Base-by-base conservation (phyloP, 805 yeast species). In the Saturnispora besseyi region DNA sequence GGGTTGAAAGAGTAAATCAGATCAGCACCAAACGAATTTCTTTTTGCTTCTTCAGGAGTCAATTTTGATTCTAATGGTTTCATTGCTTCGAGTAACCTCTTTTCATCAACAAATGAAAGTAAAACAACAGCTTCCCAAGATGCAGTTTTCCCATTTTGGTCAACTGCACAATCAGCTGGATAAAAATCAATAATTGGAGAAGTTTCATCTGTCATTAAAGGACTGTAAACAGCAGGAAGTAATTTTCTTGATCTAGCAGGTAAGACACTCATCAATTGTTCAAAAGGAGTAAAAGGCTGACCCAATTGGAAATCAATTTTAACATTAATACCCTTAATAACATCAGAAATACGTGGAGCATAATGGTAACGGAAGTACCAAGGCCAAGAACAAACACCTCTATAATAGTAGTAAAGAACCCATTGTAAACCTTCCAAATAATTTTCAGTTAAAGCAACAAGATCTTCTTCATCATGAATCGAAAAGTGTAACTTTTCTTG, bases 101-200 rank as follows among this genome's bases (percentile, higher is more conserved):
- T 67, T 60, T 85, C 88, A 57, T 93, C 97, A 43, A 93, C 97
- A 73, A 93, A 93, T 5, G 95, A 82, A 51, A 93, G 76, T 59
- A 87, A 76, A 6, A 93, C 96, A 50, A 93, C 96, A 10, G 97
- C 97, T 69, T 93, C 98, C 99, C 99, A 93, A 45, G 88, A 84
- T 2, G 93, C 95, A 49, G 89, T 87, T 64, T 93, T 93, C 41
- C 98, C 99, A 63, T 93, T 93, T 77, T 81, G 75, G 69, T 93
- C 99, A 33, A 87, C 74, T 47, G 82, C 87, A 50, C 91, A 96
- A 52, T 87, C 87, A 51, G 76, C 75, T 2, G 99, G 99, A 62
- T 93, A 93, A 60, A 88, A 89, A 59, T 89, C 97, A 50, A 76
- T 75, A 56, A 93, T 88, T 28, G 96, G 95, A 7, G 97, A 90